phyloP scores from a whole-genome alignment of 2,329 filamentous ascomycete species.

The Didymella arachidicola region DNA sequence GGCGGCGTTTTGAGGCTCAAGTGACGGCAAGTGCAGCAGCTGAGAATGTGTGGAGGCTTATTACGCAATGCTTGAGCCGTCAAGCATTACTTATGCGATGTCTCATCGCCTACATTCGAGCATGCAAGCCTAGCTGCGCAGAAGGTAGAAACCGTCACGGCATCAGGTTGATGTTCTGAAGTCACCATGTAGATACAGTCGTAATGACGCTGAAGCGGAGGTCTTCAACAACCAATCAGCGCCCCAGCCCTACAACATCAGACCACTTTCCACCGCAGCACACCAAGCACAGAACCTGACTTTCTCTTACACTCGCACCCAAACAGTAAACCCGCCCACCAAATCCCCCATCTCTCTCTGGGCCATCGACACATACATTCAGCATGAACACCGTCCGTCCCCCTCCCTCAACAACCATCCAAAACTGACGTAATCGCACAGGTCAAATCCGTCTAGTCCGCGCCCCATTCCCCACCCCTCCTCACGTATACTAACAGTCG shows the following conservation, averaged over 20 bases:
- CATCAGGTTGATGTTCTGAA: no score
- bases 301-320: no score
- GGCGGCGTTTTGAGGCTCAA: constrained; percentile 2
- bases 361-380: no score
- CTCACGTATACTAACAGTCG: constrained; percentile 17
- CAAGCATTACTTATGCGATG: background rate
- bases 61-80: background rate
- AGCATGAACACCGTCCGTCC: constrained; percentile 62
- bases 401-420: no score
- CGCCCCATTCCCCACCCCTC: background rate
- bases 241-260: constrained; percentile 29
- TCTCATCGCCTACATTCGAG: no score
- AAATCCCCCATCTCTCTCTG: no score
- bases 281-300: no score
- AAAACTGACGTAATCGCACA: no score
- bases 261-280: constrained; percentile 37
- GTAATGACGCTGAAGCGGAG: background rate
- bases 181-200: background rate
- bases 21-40: no score
- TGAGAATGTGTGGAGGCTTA: constrained; percentile 4
- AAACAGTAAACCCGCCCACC: no score
- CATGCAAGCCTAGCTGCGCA: background rate
- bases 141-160: background rate
- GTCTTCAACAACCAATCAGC: constrained; percentile 19
- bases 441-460: constrained; percentile 67